Evolutionary conservation across 805 yeast genomes (phyloP).

Genomic region (Ogataea sp.): DNA sequence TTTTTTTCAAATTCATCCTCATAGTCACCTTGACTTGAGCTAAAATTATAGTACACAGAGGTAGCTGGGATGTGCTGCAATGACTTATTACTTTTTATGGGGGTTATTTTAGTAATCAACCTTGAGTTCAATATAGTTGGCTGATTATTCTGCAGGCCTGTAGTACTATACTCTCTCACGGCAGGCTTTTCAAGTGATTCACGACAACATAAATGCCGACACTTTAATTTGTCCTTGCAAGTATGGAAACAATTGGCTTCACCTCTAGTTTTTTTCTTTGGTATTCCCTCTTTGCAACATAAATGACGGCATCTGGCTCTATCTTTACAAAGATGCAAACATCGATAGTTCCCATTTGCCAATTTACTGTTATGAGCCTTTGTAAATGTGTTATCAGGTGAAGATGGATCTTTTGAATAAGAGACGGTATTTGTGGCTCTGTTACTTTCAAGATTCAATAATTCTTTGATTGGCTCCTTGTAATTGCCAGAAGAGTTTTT

Average conservation of each 20-base stretch:
- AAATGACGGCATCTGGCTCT: slow-evolving; percentile 33
- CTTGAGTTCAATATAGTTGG: not conserved
- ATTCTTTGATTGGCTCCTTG: too few species aligned
- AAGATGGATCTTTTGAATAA: too few species aligned
- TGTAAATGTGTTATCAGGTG: slow-evolving; percentile 2
- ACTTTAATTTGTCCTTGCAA: slow-evolving; percentile 31
- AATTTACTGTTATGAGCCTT: slow-evolving; percentile 7
- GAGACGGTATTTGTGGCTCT: too few species aligned
- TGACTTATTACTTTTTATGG: too few species aligned
- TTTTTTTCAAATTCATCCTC: too few species aligned
- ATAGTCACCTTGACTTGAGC: too few species aligned
- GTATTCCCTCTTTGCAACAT: slow-evolving; percentile 38
- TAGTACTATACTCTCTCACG: too few species aligned
- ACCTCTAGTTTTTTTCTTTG: slow-evolving; percentile 1
- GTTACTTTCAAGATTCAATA: too few species aligned
- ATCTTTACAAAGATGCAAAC: slow-evolving; percentile 36
- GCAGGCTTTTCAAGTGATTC: slow-evolving; percentile 6
- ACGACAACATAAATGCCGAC: slow-evolving; percentile 28
- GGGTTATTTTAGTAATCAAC: too few species aligned
- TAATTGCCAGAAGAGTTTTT: too few species aligned
- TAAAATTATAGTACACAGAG: too few species aligned
- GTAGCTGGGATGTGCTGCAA: too few species aligned
- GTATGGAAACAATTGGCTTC: slow-evolving; percentile 38
- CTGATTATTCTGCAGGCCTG: not conserved
- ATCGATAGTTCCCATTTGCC: slow-evolving; percentile 27